Evolutionary conservation across 305 asterid species (phyloP), one percentile per base, ranked within the genome.

Genomic region (Fraxinus platypoda): DNA sequence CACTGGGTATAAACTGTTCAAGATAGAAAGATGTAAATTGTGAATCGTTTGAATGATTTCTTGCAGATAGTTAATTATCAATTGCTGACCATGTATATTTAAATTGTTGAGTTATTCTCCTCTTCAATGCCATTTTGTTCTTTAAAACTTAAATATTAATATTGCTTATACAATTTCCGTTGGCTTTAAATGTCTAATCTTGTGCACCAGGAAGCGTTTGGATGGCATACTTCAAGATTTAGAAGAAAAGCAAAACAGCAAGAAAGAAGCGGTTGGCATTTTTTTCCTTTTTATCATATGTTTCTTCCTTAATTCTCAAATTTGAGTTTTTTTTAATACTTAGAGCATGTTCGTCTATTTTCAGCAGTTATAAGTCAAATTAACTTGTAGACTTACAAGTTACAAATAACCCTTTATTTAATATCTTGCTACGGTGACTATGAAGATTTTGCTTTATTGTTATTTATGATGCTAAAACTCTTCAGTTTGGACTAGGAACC

Each of bases 211-310:
- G 93, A 95, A 94, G 86, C 97, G 97, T 35, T 87, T 91, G 85
- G 97, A 94, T 90, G 86, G 89, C 33, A 89, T 93, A 68, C 97
- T 92, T 80, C 98, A 94, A 82, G 98, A 94, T 91, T 89, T 95
- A 87, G 97, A 95, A 83, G 99, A 92, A 85, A 94, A 94, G 87
- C 93, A 94, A 81, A 93, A 89, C 84, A 94, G 94, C 97, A 94
- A 94, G 88, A 94, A 94, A 91, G 98, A 95, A 87, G 91, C 90
- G 95, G 98, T 95, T 80, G 11, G 94, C 88, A 83, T 84, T 83
- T 82, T 82, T 77, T 75, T 77, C 33, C 5, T 37, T 70, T 76
- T 41, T 78, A 30, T 70, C 74, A 8, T 76, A 35, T 25, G 30
- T 13, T 17, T 1, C 33, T 33, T 41, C 34, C 72, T 4, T 8